Base-by-base conservation (phyloP, 768 basidiomycete genomes). In the Cystoderma amianthinum region DNA sequence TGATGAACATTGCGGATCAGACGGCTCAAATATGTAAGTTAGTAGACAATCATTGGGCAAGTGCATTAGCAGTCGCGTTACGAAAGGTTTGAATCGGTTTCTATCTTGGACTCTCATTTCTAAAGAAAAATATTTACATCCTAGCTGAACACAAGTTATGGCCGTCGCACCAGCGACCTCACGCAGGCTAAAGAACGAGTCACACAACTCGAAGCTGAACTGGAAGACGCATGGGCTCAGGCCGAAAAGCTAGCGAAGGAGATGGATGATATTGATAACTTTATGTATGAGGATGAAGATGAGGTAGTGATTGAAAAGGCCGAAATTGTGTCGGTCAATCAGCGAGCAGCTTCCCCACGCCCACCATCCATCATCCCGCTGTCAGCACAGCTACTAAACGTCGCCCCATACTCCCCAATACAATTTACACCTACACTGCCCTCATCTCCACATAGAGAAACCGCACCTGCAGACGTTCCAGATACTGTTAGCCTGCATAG, bases 211-310 rank as follows among this genome's bases (percentile, higher is more conserved):
- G 70, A 83, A 49, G 82, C 72, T 11, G 83, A 87, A 48, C 65
- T 89, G 17, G 78, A 82, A 36, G 88, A 90, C 40, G 88, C 86
- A 0, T 90, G 88, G 88, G 71, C 70, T 36, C 79, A 82, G 44
- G 88, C 85, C 2, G 81, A 86, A 50, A 75, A 73, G 32, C 65
- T 88, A 49, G 88, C 86, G 1, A 57, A 65, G 39, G 83, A 88
- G 54, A 71, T 88, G 51, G 85, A 90, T 54, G 76, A 76, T 32
- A 56, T 78, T 38, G 77, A 81, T 40, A 58, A 55, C 18, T 62
- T 51, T 10, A 53, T 56, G 18, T 41, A 46, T 17, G 60, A 60
- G 39, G 59, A 61, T 23, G 59, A 65, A 22, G 59, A 51, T 12
- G 63, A 56, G 38, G 65, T 65, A 10, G 55, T 74, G 34, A 74